Percentiles rank a stretch among this genome's conserved stretches.
These are phyloP conservation scores for Orbilia brochopaga DNA, from an alignment of 2,329 filamentous ascomycete genomes.

Conservation along the genomic window DNA sequence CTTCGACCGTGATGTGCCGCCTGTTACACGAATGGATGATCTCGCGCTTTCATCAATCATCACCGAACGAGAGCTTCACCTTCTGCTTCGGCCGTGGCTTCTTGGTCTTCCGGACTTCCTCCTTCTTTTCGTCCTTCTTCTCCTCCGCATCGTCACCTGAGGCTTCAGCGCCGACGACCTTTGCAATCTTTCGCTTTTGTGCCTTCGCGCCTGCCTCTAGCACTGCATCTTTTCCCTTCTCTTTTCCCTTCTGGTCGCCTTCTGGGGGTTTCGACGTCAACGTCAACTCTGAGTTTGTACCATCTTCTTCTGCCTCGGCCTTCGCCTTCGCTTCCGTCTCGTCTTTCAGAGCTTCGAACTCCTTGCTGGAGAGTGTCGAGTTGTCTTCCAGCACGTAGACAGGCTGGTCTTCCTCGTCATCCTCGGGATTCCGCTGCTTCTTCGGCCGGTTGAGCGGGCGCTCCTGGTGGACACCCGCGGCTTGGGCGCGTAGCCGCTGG, in stretches of 20 bases:
- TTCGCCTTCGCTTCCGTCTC: constrained; percentile 54
- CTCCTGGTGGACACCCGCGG: constrained; percentile 62
- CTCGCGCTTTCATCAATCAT: constrained; percentile 51
- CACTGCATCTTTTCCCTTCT: constrained; percentile 53
- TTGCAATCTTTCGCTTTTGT: constrained; percentile 43
- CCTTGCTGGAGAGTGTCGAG: constrained; percentile 64
- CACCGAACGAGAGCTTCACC: constrained; percentile 52
- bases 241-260: constrained; percentile 53
- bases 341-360: constrained; percentile 60
- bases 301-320: constrained; percentile 48
- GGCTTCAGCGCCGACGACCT: constrained; percentile 48
- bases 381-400: constrained; percentile 76
- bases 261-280: constrained; percentile 54
- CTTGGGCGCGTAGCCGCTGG: constrained; percentile 52
- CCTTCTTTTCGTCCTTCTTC: constrained; percentile 19
- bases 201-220: constrained; percentile 52
- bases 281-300: constrained; percentile 44
- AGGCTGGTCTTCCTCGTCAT: constrained; percentile 77
- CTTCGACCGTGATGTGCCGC: no score
- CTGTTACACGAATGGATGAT: no score
- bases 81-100: constrained; percentile 55
- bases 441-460: constrained; percentile 59
- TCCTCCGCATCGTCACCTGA: constrained; percentile 23
- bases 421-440: constrained; percentile 65
- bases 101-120: constrained; percentile 34